Percentiles rank a stretch among this genome's conserved stretches.
These are phyloP conservation scores for Leptomonas pyrrhocoris DNA, from an alignment of 208 protist species.

Conservation along the genomic window DNA sequence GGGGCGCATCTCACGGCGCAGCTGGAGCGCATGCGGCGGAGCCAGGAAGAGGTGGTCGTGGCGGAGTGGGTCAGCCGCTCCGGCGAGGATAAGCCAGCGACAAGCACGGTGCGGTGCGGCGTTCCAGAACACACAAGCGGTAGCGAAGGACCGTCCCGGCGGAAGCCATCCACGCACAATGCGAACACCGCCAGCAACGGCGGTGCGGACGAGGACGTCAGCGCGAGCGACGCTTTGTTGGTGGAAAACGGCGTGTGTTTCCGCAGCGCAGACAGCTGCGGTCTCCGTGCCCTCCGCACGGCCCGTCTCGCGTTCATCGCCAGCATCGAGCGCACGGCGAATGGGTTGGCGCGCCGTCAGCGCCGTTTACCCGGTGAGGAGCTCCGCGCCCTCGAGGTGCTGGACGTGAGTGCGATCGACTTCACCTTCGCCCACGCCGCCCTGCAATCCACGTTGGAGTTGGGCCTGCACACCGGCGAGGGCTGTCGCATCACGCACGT, in stretches of 20 bases:
- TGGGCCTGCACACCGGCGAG: conserved; percentile 52
- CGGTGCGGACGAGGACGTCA: not conserved
- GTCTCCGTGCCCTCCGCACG: conserved; percentile 63
- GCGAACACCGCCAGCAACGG: not conserved
- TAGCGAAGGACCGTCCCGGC: too few species aligned
- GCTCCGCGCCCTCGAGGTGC: conserved; percentile 44
- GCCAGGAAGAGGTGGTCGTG: conserved; percentile 47
- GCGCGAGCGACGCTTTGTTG: conserved; percentile 26
- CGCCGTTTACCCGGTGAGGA: conserved; percentile 39
- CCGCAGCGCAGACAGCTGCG: conserved; percentile 41
- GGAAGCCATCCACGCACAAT: conserved; percentile 5
- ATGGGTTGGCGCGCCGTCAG: conserved; percentile 31
- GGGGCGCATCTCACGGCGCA: conserved; percentile 11
- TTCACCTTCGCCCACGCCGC: conserved; percentile 72
- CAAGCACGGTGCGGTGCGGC: too few species aligned
- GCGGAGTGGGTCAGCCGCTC: conserved; percentile 40
- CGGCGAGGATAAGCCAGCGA: too few species aligned
- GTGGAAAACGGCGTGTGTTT: conserved; percentile 80
- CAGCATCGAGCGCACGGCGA: conserved; percentile 43
- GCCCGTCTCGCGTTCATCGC: conserved; percentile 71
- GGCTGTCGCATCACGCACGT: conserved; percentile 65
- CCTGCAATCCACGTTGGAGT: conserved; percentile 52
- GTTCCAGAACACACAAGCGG: conserved; percentile 13
- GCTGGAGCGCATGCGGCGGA: conserved; percentile 32
- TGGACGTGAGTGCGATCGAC: conserved; percentile 74